phyloP scores from a whole-genome alignment of 164 flowering plant genomes.

The Chimonanthus praecox region DNA sequence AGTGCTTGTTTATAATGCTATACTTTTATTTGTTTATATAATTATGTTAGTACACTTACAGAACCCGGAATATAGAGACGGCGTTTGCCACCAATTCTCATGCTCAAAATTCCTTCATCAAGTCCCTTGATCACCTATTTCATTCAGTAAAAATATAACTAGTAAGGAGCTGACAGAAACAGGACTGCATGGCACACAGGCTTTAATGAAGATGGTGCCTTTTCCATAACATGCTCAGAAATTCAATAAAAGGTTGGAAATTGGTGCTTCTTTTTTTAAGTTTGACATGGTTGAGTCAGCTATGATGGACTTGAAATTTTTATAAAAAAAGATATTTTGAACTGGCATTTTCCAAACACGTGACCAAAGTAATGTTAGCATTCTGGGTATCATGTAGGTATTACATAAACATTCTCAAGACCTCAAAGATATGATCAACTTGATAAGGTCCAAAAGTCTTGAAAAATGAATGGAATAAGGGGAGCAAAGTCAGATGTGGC shows the following conservation, averaged over 20 bases:
- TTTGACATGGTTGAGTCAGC: background rate
- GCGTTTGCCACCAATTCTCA: slow-evolving; percentile 90
- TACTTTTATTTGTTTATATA: background rate
- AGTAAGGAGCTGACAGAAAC: background rate
- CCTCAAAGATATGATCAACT: too few relatives aligned
- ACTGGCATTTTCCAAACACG: too few relatives aligned
- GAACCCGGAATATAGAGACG: slow-evolving; percentile 89
- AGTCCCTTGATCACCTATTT: slow-evolving; percentile 91
- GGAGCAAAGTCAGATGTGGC: background rate
- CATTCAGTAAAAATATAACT: slow-evolving; percentile 15
- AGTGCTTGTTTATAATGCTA: background rate
- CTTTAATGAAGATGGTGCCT: background rate
- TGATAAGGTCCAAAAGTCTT: background rate
- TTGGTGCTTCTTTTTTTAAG: background rate
- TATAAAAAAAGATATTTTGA: too few relatives aligned
- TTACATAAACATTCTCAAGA: too few relatives aligned
- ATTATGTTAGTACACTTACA: slow-evolving; percentile 35
- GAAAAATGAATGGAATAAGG: background rate
- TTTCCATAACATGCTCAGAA: background rate
- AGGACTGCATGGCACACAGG: background rate
- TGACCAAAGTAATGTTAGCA: too few relatives aligned
- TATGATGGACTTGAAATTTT: background rate
- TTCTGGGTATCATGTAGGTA: too few relatives aligned
- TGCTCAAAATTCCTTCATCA: slow-evolving; percentile 87
- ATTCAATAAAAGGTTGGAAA: background rate